Base-by-base conservation (phyloP, 2,329 filamentous ascomycete species). In the Fusarium albosuccineum region DNA sequence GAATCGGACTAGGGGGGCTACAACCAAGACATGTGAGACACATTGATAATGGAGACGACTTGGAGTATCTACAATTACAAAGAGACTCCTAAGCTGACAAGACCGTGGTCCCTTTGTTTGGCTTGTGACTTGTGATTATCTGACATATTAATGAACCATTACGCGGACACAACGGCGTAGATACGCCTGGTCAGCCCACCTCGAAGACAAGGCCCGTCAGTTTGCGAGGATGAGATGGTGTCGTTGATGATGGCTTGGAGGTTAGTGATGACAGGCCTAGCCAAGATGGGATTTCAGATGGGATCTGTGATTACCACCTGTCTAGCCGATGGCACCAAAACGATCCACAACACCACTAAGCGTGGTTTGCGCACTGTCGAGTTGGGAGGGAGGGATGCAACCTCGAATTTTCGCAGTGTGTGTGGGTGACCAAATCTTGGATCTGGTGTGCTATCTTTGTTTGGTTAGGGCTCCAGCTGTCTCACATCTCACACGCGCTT, bases 181-280 rank as follows among this genome's bases (percentile, higher is more conserved):
- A 58, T 29, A 44, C 50, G 46, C 29, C 48, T 53, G 16, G 52
- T 53, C 30, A 37, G 39, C 40, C 61, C 61, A 68, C 65, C 42
- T 55, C 29, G 44, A 62, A 57, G 46, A 49, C 53, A 62, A 51
- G 49, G 60, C 41, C 66, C 54, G 62, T 60, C 67, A 63, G 53
- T 56, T 58, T 16, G 22, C 46, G 46, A 63, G 42, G 44, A 45
- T 27, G 58, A 63, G 54, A 60, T 68, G 66, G 66, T 62, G 67
- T 69, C 41, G 66, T 60, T 51, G 42, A 53, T 44, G 54, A 67
- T 67, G 68, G 66, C 54, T 56, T 37, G 27, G 44, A 60, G 57
- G 63, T 68, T 68, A 66, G 66, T 69, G 66, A 67, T 63, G 66
- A 66, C 62, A 66, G 37, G 52, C 50, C 54, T 66, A 66, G 57